Conservation (phyloP, 768 basidiomycete genomes). For the Amanita muscaria region DNA sequence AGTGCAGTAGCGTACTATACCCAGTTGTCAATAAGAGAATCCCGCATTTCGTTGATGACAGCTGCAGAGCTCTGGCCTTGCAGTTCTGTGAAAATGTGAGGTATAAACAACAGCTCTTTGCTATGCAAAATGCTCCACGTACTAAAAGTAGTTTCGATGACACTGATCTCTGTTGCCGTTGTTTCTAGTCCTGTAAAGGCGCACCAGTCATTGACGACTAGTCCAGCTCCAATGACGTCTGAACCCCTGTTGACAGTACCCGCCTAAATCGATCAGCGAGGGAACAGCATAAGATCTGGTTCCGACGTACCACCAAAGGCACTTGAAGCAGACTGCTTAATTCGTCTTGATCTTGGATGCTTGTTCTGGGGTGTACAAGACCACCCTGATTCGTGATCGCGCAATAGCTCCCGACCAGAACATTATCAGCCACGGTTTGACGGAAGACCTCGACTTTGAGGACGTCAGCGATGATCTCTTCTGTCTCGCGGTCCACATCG, state of each 20-base stretch:
- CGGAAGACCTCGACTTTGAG: constrained; percentile 99
- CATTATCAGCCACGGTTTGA: constrained; percentile 95
- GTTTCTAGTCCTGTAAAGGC: constrained; percentile 99
- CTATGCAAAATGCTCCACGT: constrained; percentile 31
- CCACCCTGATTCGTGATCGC: constrained; percentile 96
- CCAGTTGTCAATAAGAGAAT: constrained; percentile 88
- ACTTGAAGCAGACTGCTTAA: constrained; percentile 89
- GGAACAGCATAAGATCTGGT: neutral
- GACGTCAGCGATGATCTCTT: constrained; percentile 99
- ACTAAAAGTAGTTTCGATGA: constrained; percentile 98
- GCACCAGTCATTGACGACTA: constrained; percentile 99
- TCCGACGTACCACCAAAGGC: constrained; percentile 75
- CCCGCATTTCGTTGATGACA: constrained; percentile 87
- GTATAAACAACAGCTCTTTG: neutral
- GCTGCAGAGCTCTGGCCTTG: constrained; percentile 78
- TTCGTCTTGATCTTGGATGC: constrained; percentile 96
- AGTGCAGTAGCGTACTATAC: constrained; percentile 34
- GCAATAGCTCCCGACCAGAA: constrained; percentile 94
- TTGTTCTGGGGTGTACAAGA: constrained; percentile 95
- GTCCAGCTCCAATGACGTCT: constrained; percentile 93
- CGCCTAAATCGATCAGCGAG: constrained; percentile 45
- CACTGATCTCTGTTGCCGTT: constrained; percentile 98
- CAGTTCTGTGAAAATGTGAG: constrained; percentile 44
- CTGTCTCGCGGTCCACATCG: constrained; percentile 95
- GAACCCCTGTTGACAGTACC: constrained; percentile 98